Base-by-base conservation (phyloP, 345 rosid genomes). In the Citrus inodora region DNA sequence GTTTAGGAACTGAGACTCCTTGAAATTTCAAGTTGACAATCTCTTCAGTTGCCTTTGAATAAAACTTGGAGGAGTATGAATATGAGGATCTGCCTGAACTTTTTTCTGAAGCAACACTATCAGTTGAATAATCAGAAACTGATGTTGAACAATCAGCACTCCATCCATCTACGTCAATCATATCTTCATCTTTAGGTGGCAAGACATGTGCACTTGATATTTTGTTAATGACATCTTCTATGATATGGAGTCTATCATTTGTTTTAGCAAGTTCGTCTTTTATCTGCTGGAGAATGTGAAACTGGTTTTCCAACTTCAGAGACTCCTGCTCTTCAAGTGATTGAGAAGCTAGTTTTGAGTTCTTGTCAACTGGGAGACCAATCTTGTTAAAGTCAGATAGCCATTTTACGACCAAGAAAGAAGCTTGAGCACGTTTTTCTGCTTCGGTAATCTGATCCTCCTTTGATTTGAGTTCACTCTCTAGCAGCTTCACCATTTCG, bases 111-210 rank as follows among this genome's bases (percentile, higher is more conserved):
- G 74, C 78, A 78, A 69, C 73, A 67, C 79, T 89, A 71, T 80
- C 87, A 70, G 72, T 72, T 78, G 89, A 87, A 78, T 73, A 81
- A 61, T 83, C 92, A 79, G 89, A 89, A 78, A 83, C 84, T 78
- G 89, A 90, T 68, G 85, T 81, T 63, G 87, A 91, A 86, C 78
- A 81, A 81, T 84, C 86, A 79, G 85, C 78, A 86, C 86, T 88
- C 86, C 78, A 85, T 53, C 78, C 83, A 80, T 88, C 86, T 78
- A 73, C 82, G 71, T 90, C 90, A 30, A 79, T 82, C 64, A 63
- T 63, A 78, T 79, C 75, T 77, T 80, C 91, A 73, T 86, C 89
- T 68, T 32, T 82, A 35, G 82, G 73, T 24, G 65, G 76, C 75
- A 63, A 69, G 35, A 78, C 68, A 70, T 70, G 68, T 75, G 73